Evolutionary conservation across 257 asterid genomes (phyloP).

Genomic region (Ballota nigra): DNA sequence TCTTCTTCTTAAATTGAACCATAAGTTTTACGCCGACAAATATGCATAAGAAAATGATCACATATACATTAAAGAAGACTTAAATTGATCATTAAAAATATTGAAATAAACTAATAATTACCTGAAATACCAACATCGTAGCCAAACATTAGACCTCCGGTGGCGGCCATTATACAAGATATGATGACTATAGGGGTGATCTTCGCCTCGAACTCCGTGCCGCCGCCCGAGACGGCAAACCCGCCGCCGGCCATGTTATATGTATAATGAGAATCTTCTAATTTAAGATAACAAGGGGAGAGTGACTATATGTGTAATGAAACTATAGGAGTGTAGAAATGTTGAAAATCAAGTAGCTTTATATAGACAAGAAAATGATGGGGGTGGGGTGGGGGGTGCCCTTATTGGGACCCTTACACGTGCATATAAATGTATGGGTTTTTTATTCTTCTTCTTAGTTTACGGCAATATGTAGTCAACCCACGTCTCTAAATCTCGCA

Average conservation of each 20-base stretch:
- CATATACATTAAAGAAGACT: neutral
- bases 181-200: slow-evolving; percentile 75
- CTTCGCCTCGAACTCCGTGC: slow-evolving; percentile 67
- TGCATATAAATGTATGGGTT: slow-evolving; percentile 18
- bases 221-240: slow-evolving; percentile 46
- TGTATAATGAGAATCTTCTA: neutral
- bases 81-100: no score
- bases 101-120: neutral
- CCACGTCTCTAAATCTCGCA: slow-evolving; percentile 32
- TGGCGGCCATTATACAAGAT: slow-evolving; percentile 83
- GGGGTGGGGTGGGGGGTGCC: neutral
- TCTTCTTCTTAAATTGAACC: no score
- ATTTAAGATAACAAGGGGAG: neutral
- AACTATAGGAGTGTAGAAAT: neutral
- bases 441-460: slow-evolving; percentile 15
- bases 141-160: slow-evolving; percentile 92
- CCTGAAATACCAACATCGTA: slow-evolving; percentile 84
- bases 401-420: slow-evolving; percentile 38
- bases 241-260: slow-evolving; percentile 70
- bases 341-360: slow-evolving; percentile 5
- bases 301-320: neutral
- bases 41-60: no score
- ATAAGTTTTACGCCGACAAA: no score
- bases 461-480: slow-evolving; percentile 45
- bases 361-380: slow-evolving; percentile 30